Evolutionary conservation across 2,329 filamentous ascomycete species (phyloP).

Genomic region (Thielaviopsis ethacetica): DNA sequence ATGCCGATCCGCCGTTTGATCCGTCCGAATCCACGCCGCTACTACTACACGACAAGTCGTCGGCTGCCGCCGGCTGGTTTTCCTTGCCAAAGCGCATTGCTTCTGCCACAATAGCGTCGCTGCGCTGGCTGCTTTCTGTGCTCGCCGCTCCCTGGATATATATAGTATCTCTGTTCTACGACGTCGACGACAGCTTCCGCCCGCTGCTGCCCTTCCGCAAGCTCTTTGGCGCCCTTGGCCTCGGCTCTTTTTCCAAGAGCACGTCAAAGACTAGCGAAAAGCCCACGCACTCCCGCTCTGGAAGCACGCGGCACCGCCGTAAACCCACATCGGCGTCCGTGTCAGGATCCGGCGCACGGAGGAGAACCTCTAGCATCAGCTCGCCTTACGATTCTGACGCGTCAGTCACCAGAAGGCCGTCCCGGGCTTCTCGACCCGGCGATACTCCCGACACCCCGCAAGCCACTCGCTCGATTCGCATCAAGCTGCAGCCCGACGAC

Average conservation of each 20-base stretch:
- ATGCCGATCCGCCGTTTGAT: conserved; percentile 14
- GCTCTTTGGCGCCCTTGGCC: conserved; percentile 27
- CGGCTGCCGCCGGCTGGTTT: conserved; percentile 28
- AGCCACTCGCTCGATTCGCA: conserved; percentile 57
- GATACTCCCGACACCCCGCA: conserved; percentile 2
- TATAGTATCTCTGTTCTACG: conserved; percentile 67
- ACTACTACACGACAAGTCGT: conserved; percentile 25
- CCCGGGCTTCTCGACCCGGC: conserved; percentile 25
- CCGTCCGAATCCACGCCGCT: conserved; percentile 51
- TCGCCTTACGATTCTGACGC: conserved; percentile 10
- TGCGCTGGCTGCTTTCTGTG: conserved; percentile 64
- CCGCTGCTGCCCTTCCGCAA: conserved; percentile 57
- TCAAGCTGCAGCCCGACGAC: conserved; percentile 66
- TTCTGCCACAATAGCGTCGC: conserved; percentile 54
- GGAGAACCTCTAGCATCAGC: conserved; percentile 9
- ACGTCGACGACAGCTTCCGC: conserved; percentile 63
- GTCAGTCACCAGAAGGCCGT: neutral
- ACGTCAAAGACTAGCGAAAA: conserved; percentile 2
- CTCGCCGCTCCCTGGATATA: conserved; percentile 69
- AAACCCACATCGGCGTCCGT: neutral
- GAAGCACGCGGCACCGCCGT: conserved; percentile 1
- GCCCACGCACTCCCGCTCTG: neutral
- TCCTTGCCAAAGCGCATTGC: conserved; percentile 52
- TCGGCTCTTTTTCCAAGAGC: neutral
- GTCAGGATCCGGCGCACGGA: conserved; percentile 39